Base-by-base conservation (phyloP, 2,329 filamentous ascomycete species). In the Trichoderma cornu-damae region DNA sequence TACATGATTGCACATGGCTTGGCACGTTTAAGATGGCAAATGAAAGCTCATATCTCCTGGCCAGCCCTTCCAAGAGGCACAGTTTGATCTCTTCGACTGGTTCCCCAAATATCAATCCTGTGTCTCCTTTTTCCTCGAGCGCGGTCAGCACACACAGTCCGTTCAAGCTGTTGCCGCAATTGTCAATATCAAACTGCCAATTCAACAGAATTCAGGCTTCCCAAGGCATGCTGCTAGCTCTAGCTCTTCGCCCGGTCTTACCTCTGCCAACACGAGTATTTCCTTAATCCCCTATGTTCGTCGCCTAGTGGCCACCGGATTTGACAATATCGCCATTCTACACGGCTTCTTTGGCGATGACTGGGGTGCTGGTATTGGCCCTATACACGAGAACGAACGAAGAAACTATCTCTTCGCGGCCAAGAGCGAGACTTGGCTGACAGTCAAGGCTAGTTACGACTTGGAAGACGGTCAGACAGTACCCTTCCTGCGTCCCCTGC, bases 311-410 rank as follows among this genome's bases (percentile, higher is more conserved):
- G 90, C 90, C 14, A 97, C 93, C 0, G 93, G 92, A 2, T 94
- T 96, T 75, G 94, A 97, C 70, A 86, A 85, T 38, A 85, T 88
- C 0, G 85, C 85, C 0, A 86, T 97, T n/a, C 77, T 99, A 60
- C 90, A 96, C 68, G 91, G 91, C 9, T 96, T 96, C 75, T 99
- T 97, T 66, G 94, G 94, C n/a, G 89, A 96, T 62, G 88, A 96
- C 68, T 99, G 92, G 89, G 73, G 77, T 32, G 77, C 81, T 18
- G 94, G 94, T 2, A 80, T 97, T 48, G 88, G 91, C 0, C 84
- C 86, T 9, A 77, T 96, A 59, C 89, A 96, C 68, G 90, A 96
- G 70, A 86, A 88, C 62, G 94, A 99, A 73, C 83, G 94, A 51
- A 83, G 90, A 57, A 99, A 99, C 70, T 99, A 94, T 69, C 81